A percentile compares a stretch with the other conserved stretches of the same genome.
phyloP scores from a whole-genome alignment of 2,329 filamentous ascomycete genomes.

The Aureobasidium sp. region DNA sequence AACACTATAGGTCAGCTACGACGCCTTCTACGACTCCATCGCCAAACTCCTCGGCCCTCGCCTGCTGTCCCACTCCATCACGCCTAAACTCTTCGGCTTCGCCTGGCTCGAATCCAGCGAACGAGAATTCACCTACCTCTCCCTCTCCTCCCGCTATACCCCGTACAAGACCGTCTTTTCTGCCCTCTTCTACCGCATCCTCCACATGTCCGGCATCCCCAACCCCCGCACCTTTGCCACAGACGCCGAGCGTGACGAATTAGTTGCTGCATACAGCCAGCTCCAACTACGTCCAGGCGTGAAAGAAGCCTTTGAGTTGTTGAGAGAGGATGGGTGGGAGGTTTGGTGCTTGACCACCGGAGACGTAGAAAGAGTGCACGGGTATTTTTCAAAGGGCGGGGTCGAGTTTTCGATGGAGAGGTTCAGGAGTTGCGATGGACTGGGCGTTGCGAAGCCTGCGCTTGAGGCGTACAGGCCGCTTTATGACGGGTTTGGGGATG shows the following conservation, averaged over 20 bases:
- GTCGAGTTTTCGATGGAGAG: conserved; percentile 47
- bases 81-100: conserved; percentile 39
- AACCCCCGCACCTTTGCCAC: conserved; percentile 38
- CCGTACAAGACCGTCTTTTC: conserved; percentile 39
- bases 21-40: conserved; percentile 38
- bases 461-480: conserved; percentile 41
- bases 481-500: conserved; percentile 35
- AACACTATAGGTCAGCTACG: too few species aligned
- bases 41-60: conserved; percentile 36
- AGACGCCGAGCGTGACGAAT: conserved; percentile 37
- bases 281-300: conserved; percentile 33
- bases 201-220: conserved; percentile 39
- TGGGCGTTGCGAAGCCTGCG: conserved; percentile 46
- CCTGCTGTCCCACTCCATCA: conserved; percentile 35
- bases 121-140: conserved; percentile 46
- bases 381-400: conserved; percentile 46
- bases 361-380: conserved; percentile 43
- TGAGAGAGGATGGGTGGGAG: conserved; percentile 43
- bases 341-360: conserved; percentile 51
- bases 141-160: conserved; percentile 38
- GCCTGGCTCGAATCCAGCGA: conserved; percentile 44
- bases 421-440: conserved; percentile 45
- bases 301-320: conserved; percentile 36
- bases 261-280: conserved; percentile 34
- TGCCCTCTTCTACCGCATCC: conserved; percentile 44